Evolutionary conservation across 768 basidiomycete species (phyloP).

Genomic region (Phanerochaete sordida): DNA sequence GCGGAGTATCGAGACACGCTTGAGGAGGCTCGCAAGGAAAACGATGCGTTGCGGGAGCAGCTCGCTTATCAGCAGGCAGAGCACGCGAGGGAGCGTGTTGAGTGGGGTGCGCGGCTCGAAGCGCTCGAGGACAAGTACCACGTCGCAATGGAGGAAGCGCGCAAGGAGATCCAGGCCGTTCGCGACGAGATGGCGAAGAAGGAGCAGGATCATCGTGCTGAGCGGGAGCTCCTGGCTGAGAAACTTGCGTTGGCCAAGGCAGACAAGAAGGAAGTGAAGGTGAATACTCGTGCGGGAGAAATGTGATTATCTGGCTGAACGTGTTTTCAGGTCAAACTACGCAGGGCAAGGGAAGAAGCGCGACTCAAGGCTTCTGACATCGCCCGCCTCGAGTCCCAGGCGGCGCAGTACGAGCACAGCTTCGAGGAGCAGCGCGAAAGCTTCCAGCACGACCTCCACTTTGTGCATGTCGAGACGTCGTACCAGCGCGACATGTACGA

Average conservation of each 20-base stretch:
- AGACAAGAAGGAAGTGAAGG: conserved; percentile 5
- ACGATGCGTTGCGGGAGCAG: not conserved
- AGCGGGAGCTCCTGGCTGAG: not conserved
- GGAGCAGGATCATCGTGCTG: not conserved
- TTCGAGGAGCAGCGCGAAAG: not conserved
- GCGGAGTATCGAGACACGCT: not conserved
- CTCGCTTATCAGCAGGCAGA: not conserved
- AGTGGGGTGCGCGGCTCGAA: not conserved
- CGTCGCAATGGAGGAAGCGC: not conserved
- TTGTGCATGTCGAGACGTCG: conserved; percentile 7
- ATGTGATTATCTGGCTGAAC: not conserved
- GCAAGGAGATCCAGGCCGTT: not conserved
- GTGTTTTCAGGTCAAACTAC: conserved; percentile 1
- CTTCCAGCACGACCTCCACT: conserved; percentile 6
- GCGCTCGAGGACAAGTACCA: not conserved
- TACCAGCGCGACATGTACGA: conserved; percentile 8
- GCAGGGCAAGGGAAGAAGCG: not conserved
- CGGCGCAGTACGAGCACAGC: not conserved
- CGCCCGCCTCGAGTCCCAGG: conserved; percentile 1
- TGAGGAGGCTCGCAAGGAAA: not conserved
- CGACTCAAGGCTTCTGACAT: conserved; percentile 1
- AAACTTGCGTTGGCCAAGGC: not conserved
- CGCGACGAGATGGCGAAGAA: not conserved
- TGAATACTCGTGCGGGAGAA: not conserved
- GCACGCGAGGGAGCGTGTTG: not conserved